A percentile compares a stretch with the other conserved stretches of the same genome.
Evolutionary conservation across 2,329 filamentous ascomycete species (phyloP).

Genomic region (Paramyrothecium sp.): DNA sequence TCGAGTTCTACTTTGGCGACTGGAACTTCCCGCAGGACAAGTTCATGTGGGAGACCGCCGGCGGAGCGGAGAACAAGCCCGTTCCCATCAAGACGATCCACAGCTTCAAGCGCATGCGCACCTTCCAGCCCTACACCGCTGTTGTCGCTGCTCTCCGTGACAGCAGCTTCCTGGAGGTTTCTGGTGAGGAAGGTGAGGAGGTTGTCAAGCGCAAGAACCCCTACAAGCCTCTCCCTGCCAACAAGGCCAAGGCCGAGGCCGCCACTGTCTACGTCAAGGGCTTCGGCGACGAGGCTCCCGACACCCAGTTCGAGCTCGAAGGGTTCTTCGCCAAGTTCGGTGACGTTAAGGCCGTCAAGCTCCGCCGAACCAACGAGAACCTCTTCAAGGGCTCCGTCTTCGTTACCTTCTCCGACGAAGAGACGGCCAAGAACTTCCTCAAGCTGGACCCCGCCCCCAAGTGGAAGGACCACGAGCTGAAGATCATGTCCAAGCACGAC

Average conservation of each 20-base stretch:
- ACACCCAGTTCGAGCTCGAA: constrained; percentile 91
- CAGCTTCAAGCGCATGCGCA: constrained; percentile 93
- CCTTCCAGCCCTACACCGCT: constrained; percentile 84
- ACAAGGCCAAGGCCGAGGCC: constrained; percentile 65
- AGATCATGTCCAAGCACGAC: constrained; percentile 83
- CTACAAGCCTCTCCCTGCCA: constrained; percentile 55
- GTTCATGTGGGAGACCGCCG: constrained; percentile 77
- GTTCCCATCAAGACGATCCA: constrained; percentile 76
- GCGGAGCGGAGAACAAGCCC: constrained; percentile 77
- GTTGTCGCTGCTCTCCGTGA: constrained; percentile 81
- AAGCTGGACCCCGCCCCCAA: constrained; percentile 75
- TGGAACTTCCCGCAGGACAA: constrained; percentile 87
- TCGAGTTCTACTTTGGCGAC: constrained; percentile 95
- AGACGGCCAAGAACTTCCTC: constrained; percentile 78
- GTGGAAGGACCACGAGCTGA: constrained; percentile 77
- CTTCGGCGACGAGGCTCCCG: constrained; percentile 80
- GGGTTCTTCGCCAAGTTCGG: constrained; percentile 84
- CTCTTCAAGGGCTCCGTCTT: constrained; percentile 96
- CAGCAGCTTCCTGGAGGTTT: constrained; percentile 70
- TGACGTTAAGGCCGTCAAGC: constrained; percentile 76
- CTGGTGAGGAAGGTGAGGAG: constrained; percentile 72
- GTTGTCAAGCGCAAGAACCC: constrained; percentile 74
- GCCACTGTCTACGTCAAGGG: constrained; percentile 90
- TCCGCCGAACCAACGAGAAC: constrained; percentile 71
- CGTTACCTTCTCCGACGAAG: constrained; percentile 82